Conservation (phyloP, 371 early-diverging fungal genomes). For the Zancudomyces culisetae region DNA sequence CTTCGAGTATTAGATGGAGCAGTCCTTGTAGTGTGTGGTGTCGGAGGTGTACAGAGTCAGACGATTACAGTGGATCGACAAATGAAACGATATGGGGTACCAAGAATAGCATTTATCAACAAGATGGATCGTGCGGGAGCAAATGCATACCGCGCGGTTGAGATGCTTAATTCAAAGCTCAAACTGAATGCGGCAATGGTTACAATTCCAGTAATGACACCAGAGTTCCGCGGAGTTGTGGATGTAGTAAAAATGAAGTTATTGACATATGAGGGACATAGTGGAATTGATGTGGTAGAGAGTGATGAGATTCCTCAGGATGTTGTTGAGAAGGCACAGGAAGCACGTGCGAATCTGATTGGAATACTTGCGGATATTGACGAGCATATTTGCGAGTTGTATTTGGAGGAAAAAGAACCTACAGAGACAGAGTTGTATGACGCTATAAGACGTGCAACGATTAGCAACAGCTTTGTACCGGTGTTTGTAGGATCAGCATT, state of each 20-base stretch:
- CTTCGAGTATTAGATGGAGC: constrained; percentile 82
- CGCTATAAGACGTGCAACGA: constrained; percentile 64
- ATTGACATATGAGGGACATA: constrained; percentile 67
- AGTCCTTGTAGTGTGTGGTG: constrained; percentile 65
- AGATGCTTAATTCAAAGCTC: constrained; percentile 75
- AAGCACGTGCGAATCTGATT: constrained; percentile 59
- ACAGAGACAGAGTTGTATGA: constrained; percentile 40
- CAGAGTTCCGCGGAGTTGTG: constrained; percentile 77
- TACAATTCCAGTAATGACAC: constrained; percentile 91
- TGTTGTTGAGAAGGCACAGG: constrained; percentile 42
- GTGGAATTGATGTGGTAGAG: constrained; percentile 13
- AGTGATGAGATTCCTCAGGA: constrained; percentile 59
- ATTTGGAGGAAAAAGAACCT: constrained; percentile 53
- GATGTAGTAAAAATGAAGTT: constrained; percentile 78
- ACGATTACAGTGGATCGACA: constrained; percentile 94
- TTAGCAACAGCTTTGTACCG: constrained; percentile 58
- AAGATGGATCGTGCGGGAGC: constrained; percentile 88
- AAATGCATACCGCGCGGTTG: constrained; percentile 80
- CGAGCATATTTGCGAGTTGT: constrained; percentile 69
- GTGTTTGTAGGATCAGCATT: constrained; percentile 78
- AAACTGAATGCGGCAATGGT: constrained; percentile 76
- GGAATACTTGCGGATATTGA: constrained; percentile 71
- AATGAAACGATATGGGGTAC: constrained; percentile 76
- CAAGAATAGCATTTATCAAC: constrained; percentile 74
- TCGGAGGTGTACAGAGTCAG: constrained; percentile 68